phyloP scores from a whole-genome alignment of 169 alveolate species.

The Plasmodium gaboni region DNA sequence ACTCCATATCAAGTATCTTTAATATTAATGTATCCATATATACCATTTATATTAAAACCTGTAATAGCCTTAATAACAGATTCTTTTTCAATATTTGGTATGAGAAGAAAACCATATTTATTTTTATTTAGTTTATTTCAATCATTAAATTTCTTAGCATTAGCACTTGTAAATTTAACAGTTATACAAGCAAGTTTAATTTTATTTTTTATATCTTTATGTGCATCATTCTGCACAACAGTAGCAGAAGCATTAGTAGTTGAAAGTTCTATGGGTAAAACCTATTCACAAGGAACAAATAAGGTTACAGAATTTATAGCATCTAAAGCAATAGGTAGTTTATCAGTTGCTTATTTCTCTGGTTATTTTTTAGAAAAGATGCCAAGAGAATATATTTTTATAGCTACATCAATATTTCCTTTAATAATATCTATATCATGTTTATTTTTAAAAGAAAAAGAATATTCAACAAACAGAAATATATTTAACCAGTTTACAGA shows the following conservation, averaged over 20 bases:
- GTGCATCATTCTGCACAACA: slow-evolving; percentile 87
- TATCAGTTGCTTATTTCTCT: slow-evolving; percentile 94
- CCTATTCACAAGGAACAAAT: slow-evolving; percentile 82
- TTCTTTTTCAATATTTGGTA: slow-evolving; percentile 83
- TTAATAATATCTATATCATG: slow-evolving; percentile 87
- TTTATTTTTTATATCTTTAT: slow-evolving; percentile 22
- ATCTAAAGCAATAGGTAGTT: slow-evolving; percentile 91
- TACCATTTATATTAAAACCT: slow-evolving; percentile 91
- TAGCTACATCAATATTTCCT: slow-evolving; percentile 93
- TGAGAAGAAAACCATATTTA: slow-evolving; percentile 90
- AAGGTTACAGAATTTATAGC: slow-evolving; percentile 93
- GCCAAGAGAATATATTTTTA: slow-evolving; percentile 88
- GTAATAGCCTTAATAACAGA: slow-evolving; percentile 87
- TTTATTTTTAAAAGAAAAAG: slow-evolving; percentile 89
- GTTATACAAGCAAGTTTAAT: slow-evolving; percentile 67
- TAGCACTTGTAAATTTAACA: slow-evolving; percentile 81
- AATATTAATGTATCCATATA: slow-evolving; percentile 88
- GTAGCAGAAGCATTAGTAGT: slow-evolving; percentile 92
- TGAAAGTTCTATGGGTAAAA: slow-evolving; percentile 68
- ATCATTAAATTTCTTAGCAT: slow-evolving; percentile 84
- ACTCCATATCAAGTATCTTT: slow-evolving; percentile 85
- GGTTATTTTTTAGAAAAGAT: slow-evolving; percentile 92
- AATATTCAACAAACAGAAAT: slow-evolving; percentile 78
- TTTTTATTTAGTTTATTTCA: slow-evolving; percentile 86
- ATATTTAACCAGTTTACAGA: slow-evolving; percentile 84